Percentiles rank a stretch among this genome's conserved stretches.
These are phyloP conservation scores for Parastagonospora avenae DNA, from an alignment of 2,329 filamentous ascomycete species.

Conservation along the genomic window DNA sequence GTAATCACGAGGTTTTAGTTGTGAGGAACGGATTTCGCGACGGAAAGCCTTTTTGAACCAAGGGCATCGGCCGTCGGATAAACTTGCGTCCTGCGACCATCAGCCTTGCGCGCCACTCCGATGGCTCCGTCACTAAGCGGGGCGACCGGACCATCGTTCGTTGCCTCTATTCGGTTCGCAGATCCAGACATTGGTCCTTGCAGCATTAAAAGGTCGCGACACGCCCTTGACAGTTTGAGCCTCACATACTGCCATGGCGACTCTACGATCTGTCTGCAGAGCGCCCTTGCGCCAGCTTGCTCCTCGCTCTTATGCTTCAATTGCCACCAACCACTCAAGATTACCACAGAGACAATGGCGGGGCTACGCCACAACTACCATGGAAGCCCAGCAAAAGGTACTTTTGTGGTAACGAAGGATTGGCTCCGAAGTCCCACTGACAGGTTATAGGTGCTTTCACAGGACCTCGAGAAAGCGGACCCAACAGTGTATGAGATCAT, in stretches of 20 bases:
- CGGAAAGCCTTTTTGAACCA: constrained; percentile 10
- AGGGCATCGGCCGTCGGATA: constrained; percentile 24
- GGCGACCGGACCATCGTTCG: constrained; percentile 16
- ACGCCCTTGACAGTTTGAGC: constrained; percentile 14
- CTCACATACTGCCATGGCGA: constrained; percentile 45
- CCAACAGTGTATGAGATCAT: constrained; percentile 87
- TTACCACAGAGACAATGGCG: constrained; percentile 44
- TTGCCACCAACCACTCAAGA: constrained; percentile 39
- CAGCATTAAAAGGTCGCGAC: constrained; percentile 22
- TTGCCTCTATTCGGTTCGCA: constrained; percentile 29
- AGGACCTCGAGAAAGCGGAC: constrained; percentile 81
- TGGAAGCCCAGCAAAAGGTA: constrained; percentile 57
- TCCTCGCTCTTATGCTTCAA: constrained; percentile 28
- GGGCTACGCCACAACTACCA: constrained; percentile 47
- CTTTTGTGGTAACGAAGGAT: background rate
- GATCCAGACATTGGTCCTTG: constrained; percentile 23
- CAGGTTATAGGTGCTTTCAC: constrained; percentile 71
- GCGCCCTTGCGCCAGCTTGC: constrained; percentile 45
- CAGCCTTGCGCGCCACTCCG: constrained; percentile 10
- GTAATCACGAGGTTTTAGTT: constrained; percentile 85
- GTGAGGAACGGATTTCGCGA: constrained; percentile 55
- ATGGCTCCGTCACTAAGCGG: constrained; percentile 23
- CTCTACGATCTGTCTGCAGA: constrained; percentile 47
- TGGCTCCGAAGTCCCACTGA: constrained; percentile 12
- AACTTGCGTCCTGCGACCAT: constrained; percentile 8